These are phyloP conservation scores for Bisporella sp. DNA, from an alignment of 2,329 filamentous ascomycete genomes.

Conservation along the genomic window DNA sequence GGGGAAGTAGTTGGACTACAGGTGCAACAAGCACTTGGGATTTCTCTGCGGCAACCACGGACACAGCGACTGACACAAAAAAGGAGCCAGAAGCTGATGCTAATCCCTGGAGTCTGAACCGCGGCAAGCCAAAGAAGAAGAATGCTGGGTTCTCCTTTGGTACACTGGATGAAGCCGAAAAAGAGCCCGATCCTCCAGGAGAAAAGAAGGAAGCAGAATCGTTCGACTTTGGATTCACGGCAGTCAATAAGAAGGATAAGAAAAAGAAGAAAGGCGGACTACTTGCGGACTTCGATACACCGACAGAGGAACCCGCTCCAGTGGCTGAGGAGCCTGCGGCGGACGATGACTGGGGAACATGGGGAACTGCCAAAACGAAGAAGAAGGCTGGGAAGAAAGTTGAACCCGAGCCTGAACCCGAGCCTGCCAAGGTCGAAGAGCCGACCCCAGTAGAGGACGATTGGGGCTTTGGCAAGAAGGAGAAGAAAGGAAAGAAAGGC, in stretches of 20 bases:
- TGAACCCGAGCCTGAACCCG: slow-evolving; percentile 23
- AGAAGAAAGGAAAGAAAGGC: slow-evolving; percentile 40
- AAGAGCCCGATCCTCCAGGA: slow-evolving; percentile 16
- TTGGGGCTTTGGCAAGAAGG: slow-evolving; percentile 21
- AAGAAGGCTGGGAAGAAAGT: slow-evolving; percentile 31
- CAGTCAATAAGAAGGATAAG: slow-evolving; percentile 35
- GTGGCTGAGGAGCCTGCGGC: slow-evolving; percentile 19
- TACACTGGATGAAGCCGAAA: slow-evolving; percentile 34
- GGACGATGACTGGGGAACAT: slow-evolving; percentile 45
- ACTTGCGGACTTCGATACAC: slow-evolving; percentile 15
- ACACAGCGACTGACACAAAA: slow-evolving; percentile 35
- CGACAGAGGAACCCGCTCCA: slow-evolving; percentile 18
- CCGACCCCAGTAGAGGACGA: slow-evolving; percentile 17
- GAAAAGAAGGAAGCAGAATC: slow-evolving; percentile 32
- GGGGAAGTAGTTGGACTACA: slow-evolving; percentile 55
- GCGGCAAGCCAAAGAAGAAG: slow-evolving; percentile 46
- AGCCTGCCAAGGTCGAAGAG: slow-evolving; percentile 20
- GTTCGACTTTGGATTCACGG: slow-evolving; percentile 26
- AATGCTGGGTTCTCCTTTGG: slow-evolving; percentile 42
- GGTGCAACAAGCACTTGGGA: slow-evolving; percentile 29
- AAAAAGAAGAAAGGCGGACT: slow-evolving; percentile 36
- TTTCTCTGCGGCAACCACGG: slow-evolving; percentile 19
- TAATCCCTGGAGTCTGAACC: slow-evolving; percentile 43
- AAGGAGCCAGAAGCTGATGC: slow-evolving; percentile 35
- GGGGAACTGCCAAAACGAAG: slow-evolving; percentile 43